Evolutionary conservation across 805 yeast species (phyloP).

Genomic region (Cyberlindnera galapagoensis): DNA sequence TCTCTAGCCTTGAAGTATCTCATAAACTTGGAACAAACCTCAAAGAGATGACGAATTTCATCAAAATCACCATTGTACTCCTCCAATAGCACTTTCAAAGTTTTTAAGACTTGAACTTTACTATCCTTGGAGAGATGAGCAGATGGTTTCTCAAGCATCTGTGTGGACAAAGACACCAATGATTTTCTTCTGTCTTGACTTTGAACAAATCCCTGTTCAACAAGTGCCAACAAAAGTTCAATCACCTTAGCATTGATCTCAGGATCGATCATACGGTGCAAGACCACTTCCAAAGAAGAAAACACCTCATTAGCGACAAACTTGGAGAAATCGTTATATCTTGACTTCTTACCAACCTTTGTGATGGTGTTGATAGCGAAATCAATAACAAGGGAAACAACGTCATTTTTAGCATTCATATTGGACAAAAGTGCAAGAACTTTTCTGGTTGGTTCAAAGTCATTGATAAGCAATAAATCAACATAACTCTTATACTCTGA

Average conservation of each 20-base stretch:
- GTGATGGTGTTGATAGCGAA: constrained; percentile 44
- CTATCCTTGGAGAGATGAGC: constrained; percentile 44
- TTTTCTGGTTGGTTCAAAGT: constrained; percentile 47
- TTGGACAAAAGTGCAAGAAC: constrained; percentile 49
- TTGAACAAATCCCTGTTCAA: constrained; percentile 51
- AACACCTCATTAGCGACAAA: constrained; percentile 54
- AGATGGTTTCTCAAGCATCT: constrained; percentile 53
- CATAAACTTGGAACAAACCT: constrained; percentile 50
- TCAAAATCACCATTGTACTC: constrained; percentile 47
- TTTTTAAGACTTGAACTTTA: constrained; percentile 48
- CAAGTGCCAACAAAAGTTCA: constrained; percentile 42
- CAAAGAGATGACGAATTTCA: constrained; percentile 44
- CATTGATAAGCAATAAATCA: constrained; percentile 49
- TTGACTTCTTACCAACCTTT: constrained; percentile 33
- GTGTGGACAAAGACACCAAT: constrained; percentile 50
- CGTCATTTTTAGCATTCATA: constrained; percentile 59
- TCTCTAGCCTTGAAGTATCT: constrained; percentile 49
- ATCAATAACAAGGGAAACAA: constrained; percentile 46
- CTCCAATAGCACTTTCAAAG: constrained; percentile 48
- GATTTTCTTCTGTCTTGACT: constrained; percentile 46
- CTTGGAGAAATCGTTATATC: constrained; percentile 44
- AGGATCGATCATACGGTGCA: constrained; percentile 31
- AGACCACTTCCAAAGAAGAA: constrained; percentile 40
- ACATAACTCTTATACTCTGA: constrained; percentile 39
- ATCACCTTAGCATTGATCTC: constrained; percentile 49